phyloP scores from a whole-genome alignment of 2,329 filamentous ascomycete genomes.

The Daldinia eschscholtzii region DNA sequence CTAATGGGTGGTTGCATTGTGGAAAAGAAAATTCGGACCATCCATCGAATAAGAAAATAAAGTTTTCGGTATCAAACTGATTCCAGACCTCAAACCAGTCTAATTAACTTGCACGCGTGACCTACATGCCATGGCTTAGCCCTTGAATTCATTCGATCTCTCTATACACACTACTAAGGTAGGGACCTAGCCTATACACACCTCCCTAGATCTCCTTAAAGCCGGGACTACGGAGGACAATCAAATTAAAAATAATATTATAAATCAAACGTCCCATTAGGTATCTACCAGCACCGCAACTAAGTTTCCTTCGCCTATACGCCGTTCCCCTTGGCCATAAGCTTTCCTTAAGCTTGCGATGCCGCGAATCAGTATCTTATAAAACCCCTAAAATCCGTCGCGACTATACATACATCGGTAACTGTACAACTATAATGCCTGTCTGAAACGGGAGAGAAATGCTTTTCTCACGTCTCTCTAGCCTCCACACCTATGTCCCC shows the following conservation, averaged over 20 bases:
- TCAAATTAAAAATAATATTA: background rate
- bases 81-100: background rate
- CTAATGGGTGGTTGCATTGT: background rate
- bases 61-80: background rate
- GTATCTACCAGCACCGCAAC: slow-evolving; percentile 28
- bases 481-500: slow-evolving; percentile 28
- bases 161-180: background rate
- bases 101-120: background rate
- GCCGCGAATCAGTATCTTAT: slow-evolving; percentile 2
- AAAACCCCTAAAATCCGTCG: slow-evolving; percentile 1
- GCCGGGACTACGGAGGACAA: background rate
- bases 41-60: background rate
- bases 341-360: slow-evolving; percentile 3
- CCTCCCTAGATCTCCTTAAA: background rate
- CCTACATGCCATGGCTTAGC: background rate
- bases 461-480: slow-evolving; percentile 22
- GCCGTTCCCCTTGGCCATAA: slow-evolving; percentile 12
- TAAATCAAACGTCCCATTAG: slow-evolving; percentile 29
- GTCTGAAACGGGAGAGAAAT: background rate
- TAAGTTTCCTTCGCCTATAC: slow-evolving; percentile 13
- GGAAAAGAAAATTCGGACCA: background rate
- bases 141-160: background rate
- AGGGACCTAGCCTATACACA: background rate
- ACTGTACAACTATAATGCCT: slow-evolving; percentile 3
- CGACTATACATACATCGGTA: slow-evolving; percentile 9